phyloP scores from a whole-genome alignment of 306 rosid species.

The Vigna nakashimae region DNA sequence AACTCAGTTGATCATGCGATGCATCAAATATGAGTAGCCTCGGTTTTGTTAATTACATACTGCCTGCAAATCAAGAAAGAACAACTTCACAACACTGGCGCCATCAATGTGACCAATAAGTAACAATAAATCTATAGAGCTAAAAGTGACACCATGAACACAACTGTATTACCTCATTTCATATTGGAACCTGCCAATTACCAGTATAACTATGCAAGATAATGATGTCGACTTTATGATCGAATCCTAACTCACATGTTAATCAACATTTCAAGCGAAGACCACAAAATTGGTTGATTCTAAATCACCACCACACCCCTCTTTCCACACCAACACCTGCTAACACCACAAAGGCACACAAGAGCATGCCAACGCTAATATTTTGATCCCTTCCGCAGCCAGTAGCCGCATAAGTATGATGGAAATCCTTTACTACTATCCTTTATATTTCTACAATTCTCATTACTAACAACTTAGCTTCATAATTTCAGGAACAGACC shows the following conservation, averaged over 20 bases:
- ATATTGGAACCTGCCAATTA: slow-evolving; percentile 23
- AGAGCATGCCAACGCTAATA: slow-evolving; percentile 33
- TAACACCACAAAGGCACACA: slow-evolving; percentile 13
- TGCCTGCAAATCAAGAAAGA: slow-evolving; percentile 61
- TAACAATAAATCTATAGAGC: slow-evolving; percentile 41
- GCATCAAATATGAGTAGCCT: slow-evolving; percentile 32
- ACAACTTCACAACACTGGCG: slow-evolving; percentile 33
- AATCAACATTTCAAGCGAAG: slow-evolving; percentile 24
- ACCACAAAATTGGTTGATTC: not conserved
- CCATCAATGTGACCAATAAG: slow-evolving; percentile 16
- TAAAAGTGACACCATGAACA: slow-evolving; percentile 10
- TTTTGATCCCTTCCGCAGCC: slow-evolving; percentile 22
- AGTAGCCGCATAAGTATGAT: slow-evolving; percentile 15
- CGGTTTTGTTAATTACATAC: slow-evolving; percentile 61
- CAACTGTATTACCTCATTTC: slow-evolving; percentile 28
- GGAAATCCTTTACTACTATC: slow-evolving; percentile 8
- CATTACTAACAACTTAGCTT: slow-evolving; percentile 25
- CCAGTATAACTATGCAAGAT: not conserved
- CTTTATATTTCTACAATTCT: slow-evolving; percentile 22
- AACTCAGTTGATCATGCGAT: slow-evolving; percentile 39
- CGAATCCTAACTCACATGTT: slow-evolving; percentile 19
- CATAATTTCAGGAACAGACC: not conserved
- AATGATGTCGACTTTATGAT: slow-evolving; percentile 18
- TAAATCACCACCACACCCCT: slow-evolving; percentile 6
- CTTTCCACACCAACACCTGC: slow-evolving; percentile 27